Conservation (phyloP, 768 basidiomycete species). For the Rhodosporidiobolus sp. region DNA sequence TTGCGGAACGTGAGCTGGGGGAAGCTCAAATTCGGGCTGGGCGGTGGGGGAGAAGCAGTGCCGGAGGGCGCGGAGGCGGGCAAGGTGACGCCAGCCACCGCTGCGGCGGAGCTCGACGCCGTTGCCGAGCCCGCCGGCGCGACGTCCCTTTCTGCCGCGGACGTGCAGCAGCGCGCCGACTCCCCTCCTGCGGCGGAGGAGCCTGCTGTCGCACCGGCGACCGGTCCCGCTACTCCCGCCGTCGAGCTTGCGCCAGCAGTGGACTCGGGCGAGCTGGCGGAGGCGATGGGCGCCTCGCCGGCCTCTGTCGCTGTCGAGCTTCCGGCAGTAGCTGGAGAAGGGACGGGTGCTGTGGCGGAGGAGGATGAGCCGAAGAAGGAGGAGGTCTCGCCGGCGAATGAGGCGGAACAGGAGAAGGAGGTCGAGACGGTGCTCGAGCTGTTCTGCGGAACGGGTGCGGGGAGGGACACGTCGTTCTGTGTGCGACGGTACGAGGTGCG, state of each 20-base stretch:
- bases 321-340: neutral
- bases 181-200: too few species aligned
- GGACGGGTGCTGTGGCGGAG: neutral
- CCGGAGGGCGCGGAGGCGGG: neutral
- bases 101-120: neutral
- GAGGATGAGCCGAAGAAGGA: too few species aligned
- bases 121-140: neutral
- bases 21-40: neutral
- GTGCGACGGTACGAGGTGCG: slow-evolving; percentile 13
- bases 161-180: neutral
- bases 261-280: slow-evolving; percentile 2
- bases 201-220: too few species aligned
- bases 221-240: neutral
- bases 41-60: neutral
- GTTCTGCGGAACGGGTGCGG: neutral
- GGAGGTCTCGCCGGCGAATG: neutral
- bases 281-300: slow-evolving; percentile 8
- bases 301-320: neutral
- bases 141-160: too few species aligned
- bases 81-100: neutral
- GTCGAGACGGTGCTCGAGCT: neutral
- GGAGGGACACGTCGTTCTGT: neutral
- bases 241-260: slow-evolving; percentile 8
- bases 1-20: slow-evolving; percentile 11
- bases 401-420: neutral